Conservation (phyloP, 805 yeast genomes). For the Metschnikowia santaceciliae region DNA sequence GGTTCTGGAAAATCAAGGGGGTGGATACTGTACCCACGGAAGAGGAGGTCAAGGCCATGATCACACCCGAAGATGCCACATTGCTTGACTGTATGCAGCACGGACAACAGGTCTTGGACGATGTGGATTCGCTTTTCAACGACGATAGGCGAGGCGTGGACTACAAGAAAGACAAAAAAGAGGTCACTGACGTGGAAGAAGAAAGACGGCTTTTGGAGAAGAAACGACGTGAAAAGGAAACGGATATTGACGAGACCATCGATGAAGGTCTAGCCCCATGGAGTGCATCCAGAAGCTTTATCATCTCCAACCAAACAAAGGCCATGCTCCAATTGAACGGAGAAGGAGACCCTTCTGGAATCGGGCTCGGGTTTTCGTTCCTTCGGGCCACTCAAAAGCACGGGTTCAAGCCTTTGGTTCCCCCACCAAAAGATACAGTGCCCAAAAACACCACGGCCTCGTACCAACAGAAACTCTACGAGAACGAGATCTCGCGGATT, state of each 20-base stretch:
- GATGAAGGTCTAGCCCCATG: slow-evolving; percentile 91
- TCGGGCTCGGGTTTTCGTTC: slow-evolving; percentile 85
- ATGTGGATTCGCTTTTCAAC: slow-evolving; percentile 54
- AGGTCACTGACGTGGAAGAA: slow-evolving; percentile 22
- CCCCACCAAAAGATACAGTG: slow-evolving; percentile 32
- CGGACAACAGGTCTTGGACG: slow-evolving; percentile 87
- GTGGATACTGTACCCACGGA: slow-evolving; percentile 62
- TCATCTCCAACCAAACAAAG: slow-evolving; percentile 92
- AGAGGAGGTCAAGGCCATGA: slow-evolving; percentile 75
- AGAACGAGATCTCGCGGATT: slow-evolving; percentile 79
- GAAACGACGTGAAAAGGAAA: slow-evolving; percentile 25
- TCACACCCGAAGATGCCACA: slow-evolving; percentile 87
- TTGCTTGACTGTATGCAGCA: slow-evolving; percentile 88
- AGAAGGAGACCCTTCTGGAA: slow-evolving; percentile 91
- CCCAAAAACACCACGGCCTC: slow-evolving; percentile 41
- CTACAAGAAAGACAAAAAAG: slow-evolving; percentile 26
- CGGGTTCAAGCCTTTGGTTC: slow-evolving; percentile 56
- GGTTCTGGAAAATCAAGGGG: slow-evolving; percentile 83
- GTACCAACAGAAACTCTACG: slow-evolving; percentile 83
- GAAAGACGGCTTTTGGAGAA: slow-evolving; percentile 22
- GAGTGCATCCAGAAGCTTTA: slow-evolving; percentile 88
- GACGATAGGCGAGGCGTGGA: slow-evolving; percentile 29
- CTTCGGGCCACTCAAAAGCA: slow-evolving; percentile 93
- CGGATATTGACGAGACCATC: slow-evolving; percentile 49
- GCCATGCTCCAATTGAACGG: slow-evolving; percentile 95